phyloP scores from a whole-genome alignment of 2,329 filamentous ascomycete species.

The Fusarium sublunatum region DNA sequence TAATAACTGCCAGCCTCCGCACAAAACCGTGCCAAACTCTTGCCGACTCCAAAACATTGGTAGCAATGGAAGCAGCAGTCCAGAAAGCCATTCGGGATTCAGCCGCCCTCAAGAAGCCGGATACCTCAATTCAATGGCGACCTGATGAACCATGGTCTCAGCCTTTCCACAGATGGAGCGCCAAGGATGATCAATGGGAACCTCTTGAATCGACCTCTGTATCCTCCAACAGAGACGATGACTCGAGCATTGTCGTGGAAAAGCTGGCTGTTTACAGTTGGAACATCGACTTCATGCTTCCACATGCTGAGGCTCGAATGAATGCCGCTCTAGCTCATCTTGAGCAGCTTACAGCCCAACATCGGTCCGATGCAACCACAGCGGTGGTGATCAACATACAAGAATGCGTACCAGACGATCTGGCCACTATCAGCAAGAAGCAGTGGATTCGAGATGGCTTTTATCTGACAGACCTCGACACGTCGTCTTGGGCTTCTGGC shows the following conservation, averaged over 20 bases:
- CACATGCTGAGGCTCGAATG: constrained; percentile 49
- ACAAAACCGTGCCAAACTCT: too few species aligned
- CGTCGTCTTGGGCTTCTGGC: constrained; percentile 56
- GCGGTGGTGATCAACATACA: constrained; percentile 62
- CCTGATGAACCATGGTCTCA: constrained; percentile 3
- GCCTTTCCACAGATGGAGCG: neutral
- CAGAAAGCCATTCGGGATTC: constrained; percentile 1
- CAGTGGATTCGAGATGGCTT: constrained; percentile 62
- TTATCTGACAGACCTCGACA: constrained; percentile 59
- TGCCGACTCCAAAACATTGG: too few species aligned
- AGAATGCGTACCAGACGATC: constrained; percentile 61
- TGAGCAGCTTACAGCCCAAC: constrained; percentile 6
- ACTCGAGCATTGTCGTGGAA: constrained; percentile 4
- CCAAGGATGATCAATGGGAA: neutral
- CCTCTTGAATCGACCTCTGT: neutral
- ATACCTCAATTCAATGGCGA: neutral
- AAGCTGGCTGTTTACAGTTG: constrained; percentile 50
- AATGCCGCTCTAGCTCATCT: constrained; percentile 48
- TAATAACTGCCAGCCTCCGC: too few species aligned
- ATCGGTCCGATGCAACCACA: constrained; percentile 12
- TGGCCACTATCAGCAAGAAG: constrained; percentile 56
- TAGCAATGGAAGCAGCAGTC: neutral
- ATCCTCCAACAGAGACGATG: neutral
- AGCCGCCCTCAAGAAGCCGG: neutral
- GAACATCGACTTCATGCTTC: constrained; percentile 55